Base-by-base conservation (phyloP, 371 early-diverging fungal genomes). In the Mortierella sp. region DNA sequence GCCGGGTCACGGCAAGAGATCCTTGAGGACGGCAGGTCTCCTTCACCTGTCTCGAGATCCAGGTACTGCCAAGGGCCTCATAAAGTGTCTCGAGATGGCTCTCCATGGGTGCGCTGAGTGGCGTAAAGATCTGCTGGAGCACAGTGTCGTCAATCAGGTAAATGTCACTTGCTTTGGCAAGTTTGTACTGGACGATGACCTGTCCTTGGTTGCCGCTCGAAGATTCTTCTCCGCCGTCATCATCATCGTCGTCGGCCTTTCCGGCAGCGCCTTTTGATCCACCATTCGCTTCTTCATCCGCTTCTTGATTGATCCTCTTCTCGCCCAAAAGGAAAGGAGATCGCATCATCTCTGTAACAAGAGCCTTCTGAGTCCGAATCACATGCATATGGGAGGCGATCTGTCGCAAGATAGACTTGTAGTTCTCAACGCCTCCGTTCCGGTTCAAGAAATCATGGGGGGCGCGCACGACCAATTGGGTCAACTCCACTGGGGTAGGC, bases 101-200 rank as follows among this genome's bases (percentile, higher is more conserved):
- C 31, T 96, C 95, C 88, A 91, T 91, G 0, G 95, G 95, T 3
- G 91, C 93, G 46, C 91, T 89, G 16, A 96, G 85, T 0, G 97
- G 97, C 0, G 90, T 88, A 82, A 98, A 97, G 46, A 96, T 90
- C 78, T 94, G 94, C 21, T 93, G 91, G 5, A 93, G 88, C 37
- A 95, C 92, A 0, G 95, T 90, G 79, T 97, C 97, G 86, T 98
- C 97, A 37, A 94, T 92, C 48, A 98, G 87, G 78, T 92, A 96
- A 11, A 97, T 95, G 72, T 96, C 93, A 0, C 86, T 81, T 0
- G 97, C 95, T 21, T 85, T 86, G 11, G 95, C 96, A 21, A 97
- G 88, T 69, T 90, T 87, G 82, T 93, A 94, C 53, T 93, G 91
- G 34, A 91, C 89, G 54, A 90, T 86, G 14, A 88, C 71, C 50